Base-by-base conservation (phyloP, 768 basidiomycete species). In the Infundibulicybe gibba region DNA sequence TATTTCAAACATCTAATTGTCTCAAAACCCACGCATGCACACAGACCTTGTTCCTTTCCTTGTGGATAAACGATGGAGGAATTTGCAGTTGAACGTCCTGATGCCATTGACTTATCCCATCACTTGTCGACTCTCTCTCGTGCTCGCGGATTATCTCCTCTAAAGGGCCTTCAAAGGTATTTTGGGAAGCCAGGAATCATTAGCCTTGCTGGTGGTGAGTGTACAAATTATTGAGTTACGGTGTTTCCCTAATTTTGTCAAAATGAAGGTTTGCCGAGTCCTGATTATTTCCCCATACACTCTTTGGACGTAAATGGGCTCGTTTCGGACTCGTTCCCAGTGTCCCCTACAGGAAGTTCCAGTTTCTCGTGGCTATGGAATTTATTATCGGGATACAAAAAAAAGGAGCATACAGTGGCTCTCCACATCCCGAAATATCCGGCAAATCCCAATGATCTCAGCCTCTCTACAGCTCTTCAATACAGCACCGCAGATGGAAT, bases 151-250 rank as follows among this genome's bases (percentile, higher is more conserved):
- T n/a, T n/a, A n/a, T n/a, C n/a, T n/a, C n/a, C n/a, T n/a, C n/a
- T n/a, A n/a, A n/a, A n/a, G n/a, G n/a, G n/a, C 86, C 0, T 66
- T 91, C 46, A 91, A 91, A 62, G 76, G 73, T n/a, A 85, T 61
- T 67, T 73, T 49, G 66, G 65, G 2, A 67, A 66, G 34, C 76
- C 79, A 14, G 81, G 79, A 9, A 50, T 81, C 6, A 75, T 88
- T 43, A 66, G 61, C 42, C 66, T 91, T 50, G 85, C 85, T n/a
- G 87, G 87, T 56, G 88, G 88, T 81, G 40, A 49, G 71, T 60
- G 30, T 25, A 8, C 25, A 25, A 25, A 25, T 25, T 25, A 8
- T 25, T 8, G n/a, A n/a, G n/a, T n/a, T n/a, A 2, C 39, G 19
- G 37, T 44, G 13, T 19, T 32, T n/a, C 46, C 45, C 32, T 32